Evolutionary conservation across 495 filamentous ascomycete species (phyloP), one percentile per base, ranked within the genome.

Genomic region (Neurospora sp.): DNA sequence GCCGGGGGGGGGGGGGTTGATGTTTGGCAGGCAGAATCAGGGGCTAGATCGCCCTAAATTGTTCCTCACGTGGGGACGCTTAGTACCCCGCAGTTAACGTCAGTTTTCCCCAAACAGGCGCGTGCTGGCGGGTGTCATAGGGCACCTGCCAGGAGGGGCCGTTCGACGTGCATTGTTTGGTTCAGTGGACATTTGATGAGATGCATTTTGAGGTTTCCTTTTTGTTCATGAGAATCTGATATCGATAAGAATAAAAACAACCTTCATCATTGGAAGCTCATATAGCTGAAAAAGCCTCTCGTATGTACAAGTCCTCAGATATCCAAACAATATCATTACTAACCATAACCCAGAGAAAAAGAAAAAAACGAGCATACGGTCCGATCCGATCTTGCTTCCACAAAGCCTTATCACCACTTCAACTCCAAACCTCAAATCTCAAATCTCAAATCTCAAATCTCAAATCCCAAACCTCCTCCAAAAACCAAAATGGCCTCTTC

Each of bases 401-500:
- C n/a, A 27, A 14, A 27, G 0, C 3, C 45, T 53, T 1, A 53
- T 53, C 20, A 53, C n/a, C 48, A 59, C n/a, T 4, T 27, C 48
- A 5, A 0, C 20, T 27, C 27, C 27, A 31, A 31, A 31, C 27
- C 27, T 27, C 27, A 0, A 27, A 27, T 0, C 27, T 31, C 27
- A 31, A 31, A 31, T 31, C 27, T 9, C 20, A 53, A 20, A 4
- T 12, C 42, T 6, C 31, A 35, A 31, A 31, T 2, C 2, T n/a
- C 31, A 17, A 40, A 16, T n/a, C 31, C 42, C 42, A 71, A n/a
- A 69, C 3, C 42, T 45, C 42, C 20, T 8, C 44, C 8, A n/a
- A 45, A 8, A 37, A 7, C 35, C 17, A 74, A 68, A n/a, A 78
- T 74, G 76, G 35, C 74, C 4, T 38, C 75, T 42, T 31, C 69